Base-by-base conservation (phyloP, 2,329 filamentous ascomycete genomes). In the Diaporthe ilicicola region DNA sequence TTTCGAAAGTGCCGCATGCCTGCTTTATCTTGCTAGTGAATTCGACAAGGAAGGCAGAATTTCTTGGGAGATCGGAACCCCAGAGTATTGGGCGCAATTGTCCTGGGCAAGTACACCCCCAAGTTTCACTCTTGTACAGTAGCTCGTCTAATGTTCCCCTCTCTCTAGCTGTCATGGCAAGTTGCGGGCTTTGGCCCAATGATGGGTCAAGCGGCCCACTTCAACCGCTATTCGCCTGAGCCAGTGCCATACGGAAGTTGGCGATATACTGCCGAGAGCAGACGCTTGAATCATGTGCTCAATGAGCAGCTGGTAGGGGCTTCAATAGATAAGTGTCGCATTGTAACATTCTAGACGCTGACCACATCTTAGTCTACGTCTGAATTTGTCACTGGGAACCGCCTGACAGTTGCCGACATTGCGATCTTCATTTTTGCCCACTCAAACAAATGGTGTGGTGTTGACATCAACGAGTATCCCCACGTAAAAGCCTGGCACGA, bases 1-100 rank as follows among this genome's bases (percentile, higher is more conserved):
- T 6, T 77, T 76, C 24, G 75, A 78, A 48, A 77, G 75, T 67
- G 77, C 67, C 9, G 71, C 77, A 29, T 77, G 74, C 56, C 68
- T 77, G 46, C 69, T 76, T 32, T 77, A 78, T 27, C 70, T 77
- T 3, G 73, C 67, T 10, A 72, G 59, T 65, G 74, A 74, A 65
- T 77, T 76, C 22, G 76, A 76, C 51, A 76, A 74, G 59, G 74
- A 74, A n/a, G 50, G 76, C 56, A 74, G 73, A 71, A 29, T 77
- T 32, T 76, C 74, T 8, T 75, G 74, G 27, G 70, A 73, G 15
- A 7, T 70, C 17, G 74, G 72, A n/a, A 76, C 75, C 7, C 62
- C 65, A 7, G 75, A 72, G 48, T 77, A 77, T 65, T 77, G 73
- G 74, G 67, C 69, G 15, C 74, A 76, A 72, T 42, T 76, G 39